A percentile compares a stretch with the other conserved stretches of the same genome.
phyloP scores from a whole-genome alignment of 805 yeast genomes.

The Torulaspora maleeae region DNA sequence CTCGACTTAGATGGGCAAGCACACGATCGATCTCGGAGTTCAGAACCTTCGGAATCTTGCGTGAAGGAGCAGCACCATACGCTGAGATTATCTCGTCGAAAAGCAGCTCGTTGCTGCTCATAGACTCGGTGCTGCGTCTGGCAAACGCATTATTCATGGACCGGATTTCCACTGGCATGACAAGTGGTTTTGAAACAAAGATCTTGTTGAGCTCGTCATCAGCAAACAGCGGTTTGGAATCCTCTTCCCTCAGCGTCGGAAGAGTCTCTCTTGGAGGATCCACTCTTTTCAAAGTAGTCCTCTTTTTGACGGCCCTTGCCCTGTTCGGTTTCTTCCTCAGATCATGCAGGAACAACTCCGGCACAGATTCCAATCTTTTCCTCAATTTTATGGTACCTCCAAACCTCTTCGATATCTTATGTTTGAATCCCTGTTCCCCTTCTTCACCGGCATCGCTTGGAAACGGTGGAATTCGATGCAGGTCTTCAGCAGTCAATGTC shows the following conservation, averaged over 20 bases:
- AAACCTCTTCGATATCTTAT: constrained; percentile 21
- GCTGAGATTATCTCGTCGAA: constrained; percentile 31
- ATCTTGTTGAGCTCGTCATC: constrained; percentile 2
- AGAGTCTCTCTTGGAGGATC: constrained; percentile 3
- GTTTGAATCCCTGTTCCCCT: background rate
- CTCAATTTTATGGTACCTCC: constrained; percentile 30
- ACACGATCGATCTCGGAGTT: constrained; percentile 22
- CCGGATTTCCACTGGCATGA: constrained; percentile 8
- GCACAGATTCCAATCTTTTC: constrained; percentile 32
- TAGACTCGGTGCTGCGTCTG: constrained; percentile 2
- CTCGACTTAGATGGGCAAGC: constrained; percentile 13
- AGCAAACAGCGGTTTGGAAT: background rate
- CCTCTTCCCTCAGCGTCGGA: constrained; percentile 9
- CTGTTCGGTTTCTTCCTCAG: constrained; percentile 14
- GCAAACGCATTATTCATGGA: background rate
- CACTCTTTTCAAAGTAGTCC: background rate
- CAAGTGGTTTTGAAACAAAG: constrained; percentile 10
- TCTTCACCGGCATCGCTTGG: constrained; percentile 7
- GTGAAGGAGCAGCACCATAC: constrained; percentile 13
- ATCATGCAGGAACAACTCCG: constrained; percentile 30
- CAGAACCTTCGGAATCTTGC: constrained; percentile 6
- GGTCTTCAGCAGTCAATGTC: constrained; percentile 29
- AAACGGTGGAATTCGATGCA: constrained; percentile 24
- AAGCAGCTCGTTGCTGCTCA: constrained; percentile 22
- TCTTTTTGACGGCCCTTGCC: background rate